These are phyloP conservation scores for Torulaspora gathmanii DNA, from an alignment of 805 yeast species.

Conservation along the genomic window DNA sequence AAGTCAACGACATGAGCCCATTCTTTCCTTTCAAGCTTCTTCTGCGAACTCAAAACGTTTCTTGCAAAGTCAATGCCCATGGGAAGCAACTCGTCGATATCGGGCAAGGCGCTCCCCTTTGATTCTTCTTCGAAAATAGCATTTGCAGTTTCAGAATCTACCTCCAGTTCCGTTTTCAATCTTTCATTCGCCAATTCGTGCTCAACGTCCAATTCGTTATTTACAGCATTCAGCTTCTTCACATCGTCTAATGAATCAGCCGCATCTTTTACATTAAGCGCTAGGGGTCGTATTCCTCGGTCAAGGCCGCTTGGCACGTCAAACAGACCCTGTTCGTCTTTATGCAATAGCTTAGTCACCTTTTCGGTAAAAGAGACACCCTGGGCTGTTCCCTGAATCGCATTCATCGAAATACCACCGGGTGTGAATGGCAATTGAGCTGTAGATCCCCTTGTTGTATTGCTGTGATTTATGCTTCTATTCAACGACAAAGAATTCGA, in stretches of 20 bases:
- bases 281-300: slow-evolving; percentile 53
- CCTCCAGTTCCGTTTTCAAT: slow-evolving; percentile 21
- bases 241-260: slow-evolving; percentile 23
- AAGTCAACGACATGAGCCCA: slow-evolving; percentile 97
- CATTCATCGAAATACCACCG: slow-evolving; percentile 60
- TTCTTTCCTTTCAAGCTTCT: slow-evolving; percentile 42
- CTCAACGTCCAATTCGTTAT: slow-evolving; percentile 34
- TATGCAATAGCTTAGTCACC: slow-evolving; percentile 44
- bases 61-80: slow-evolving; percentile 47
- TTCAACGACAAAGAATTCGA: slow-evolving; percentile 68
- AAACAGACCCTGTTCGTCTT: slow-evolving; percentile 69
- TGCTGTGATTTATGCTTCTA: slow-evolving; percentile 60
- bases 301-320: slow-evolving; percentile 78
- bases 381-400: slow-evolving; percentile 19
- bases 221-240: slow-evolving; percentile 28
- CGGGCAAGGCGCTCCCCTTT: slow-evolving; percentile 16
- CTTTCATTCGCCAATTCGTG: slow-evolving; percentile 42
- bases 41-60: slow-evolving; percentile 24
- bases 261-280: slow-evolving; percentile 11
- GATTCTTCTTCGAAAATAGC: slow-evolving; percentile 13
- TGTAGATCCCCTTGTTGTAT: slow-evolving; percentile 62
- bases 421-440: slow-evolving; percentile 86
- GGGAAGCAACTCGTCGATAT: slow-evolving; percentile 47
- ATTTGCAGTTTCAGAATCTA: slow-evolving; percentile 11
- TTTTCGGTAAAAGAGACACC: slow-evolving; percentile 23